Conservation (phyloP, 352 stramenopile genomes). For the Phytophthora foliorum region DNA sequence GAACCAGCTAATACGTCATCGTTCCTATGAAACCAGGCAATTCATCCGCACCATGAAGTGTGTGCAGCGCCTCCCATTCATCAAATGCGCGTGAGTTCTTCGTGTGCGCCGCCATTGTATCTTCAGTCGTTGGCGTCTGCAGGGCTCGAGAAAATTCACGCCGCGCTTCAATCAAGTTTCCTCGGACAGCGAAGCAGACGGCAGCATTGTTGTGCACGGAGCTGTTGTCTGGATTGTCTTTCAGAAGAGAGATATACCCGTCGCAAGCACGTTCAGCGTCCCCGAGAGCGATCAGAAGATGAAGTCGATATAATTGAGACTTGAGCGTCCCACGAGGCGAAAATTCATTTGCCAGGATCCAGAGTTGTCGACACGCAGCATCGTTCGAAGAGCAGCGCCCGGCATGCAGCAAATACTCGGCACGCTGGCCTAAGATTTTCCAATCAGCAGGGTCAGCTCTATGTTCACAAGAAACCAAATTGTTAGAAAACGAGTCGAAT, state of each 20-base stretch:
- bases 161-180: slow-evolving; percentile 8
- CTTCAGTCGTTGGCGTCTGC: background rate
- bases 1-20: slow-evolving; percentile 10
- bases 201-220: slow-evolving; percentile 37
- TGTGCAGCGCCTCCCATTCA: background rate
- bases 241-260: slow-evolving; percentile 23
- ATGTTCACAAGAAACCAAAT: background rate
- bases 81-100: slow-evolving; percentile 13
- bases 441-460: slow-evolving; percentile 54
- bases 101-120: slow-evolving; percentile 2
- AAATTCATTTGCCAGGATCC: slow-evolving; percentile 27
- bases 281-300: slow-evolving; percentile 21
- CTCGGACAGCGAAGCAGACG: slow-evolving; percentile 20
- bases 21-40: background rate
- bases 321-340: slow-evolving; percentile 28
- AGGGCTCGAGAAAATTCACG: slow-evolving; percentile 17
- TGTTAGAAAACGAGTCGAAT: background rate
- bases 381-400: slow-evolving; percentile 15
- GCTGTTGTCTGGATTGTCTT: background rate
- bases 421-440: slow-evolving; percentile 45
- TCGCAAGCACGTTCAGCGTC: slow-evolving; percentile 16
- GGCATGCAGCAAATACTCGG: slow-evolving; percentile 5
- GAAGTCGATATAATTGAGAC: slow-evolving; percentile 32
- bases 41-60: background rate
- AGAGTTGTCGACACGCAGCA: slow-evolving; percentile 17